Conservation (phyloP, 129 eudicot genomes). For the Arctium minus region DNA sequence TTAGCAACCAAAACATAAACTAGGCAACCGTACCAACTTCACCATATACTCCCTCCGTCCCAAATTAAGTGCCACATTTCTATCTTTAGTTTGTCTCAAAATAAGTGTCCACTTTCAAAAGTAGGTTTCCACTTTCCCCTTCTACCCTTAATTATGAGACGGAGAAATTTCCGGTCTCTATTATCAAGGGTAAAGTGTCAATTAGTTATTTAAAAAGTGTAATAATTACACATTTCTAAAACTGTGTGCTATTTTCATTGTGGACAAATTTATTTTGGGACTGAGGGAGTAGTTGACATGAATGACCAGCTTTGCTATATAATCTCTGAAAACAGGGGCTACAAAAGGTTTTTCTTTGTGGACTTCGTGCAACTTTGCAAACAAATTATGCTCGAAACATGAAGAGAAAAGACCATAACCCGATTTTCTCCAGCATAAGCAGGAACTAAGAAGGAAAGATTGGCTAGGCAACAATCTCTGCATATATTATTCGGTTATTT, state of each 20-base stretch:
- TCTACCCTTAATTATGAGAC: not conserved
- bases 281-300: not conserved
- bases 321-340: not conserved
- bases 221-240: too few relatives aligned
- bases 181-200: not conserved
- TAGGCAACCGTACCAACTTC: not conserved
- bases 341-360: not conserved
- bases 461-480: not conserved
- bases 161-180: not conserved
- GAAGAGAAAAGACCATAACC: too few relatives aligned
- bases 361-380: not conserved
- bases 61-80: not conserved
- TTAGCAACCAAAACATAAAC: not conserved
- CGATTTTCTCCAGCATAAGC: too few relatives aligned
- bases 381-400: not conserved
- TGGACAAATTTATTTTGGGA: not conserved
- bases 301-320: not conserved
- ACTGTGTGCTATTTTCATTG: not conserved
- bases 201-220: too few relatives aligned
- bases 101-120: not conserved
- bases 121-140: not conserved
- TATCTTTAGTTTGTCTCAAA: not conserved
- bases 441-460: not conserved
- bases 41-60: not conserved
- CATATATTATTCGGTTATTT: not conserved